Evolutionary conservation across 352 stramenopile genomes (phyloP).

Genomic region (Phytophthora tentaculata): DNA sequence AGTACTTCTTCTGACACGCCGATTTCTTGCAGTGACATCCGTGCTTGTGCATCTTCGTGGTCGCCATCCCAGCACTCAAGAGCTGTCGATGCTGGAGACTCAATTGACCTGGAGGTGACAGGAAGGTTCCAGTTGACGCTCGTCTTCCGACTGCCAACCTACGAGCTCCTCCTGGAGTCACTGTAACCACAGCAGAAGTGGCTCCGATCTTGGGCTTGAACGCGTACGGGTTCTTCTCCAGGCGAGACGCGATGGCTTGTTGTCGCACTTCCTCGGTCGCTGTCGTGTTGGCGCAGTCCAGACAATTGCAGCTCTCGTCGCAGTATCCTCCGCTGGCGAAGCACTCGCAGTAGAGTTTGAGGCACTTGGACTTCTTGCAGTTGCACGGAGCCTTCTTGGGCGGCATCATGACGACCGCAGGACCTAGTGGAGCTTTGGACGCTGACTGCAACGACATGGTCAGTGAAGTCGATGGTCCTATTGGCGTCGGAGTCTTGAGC

Average conservation of each 20-base stretch:
- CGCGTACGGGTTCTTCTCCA: slow-evolving; percentile 95
- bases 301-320: slow-evolving; percentile 93
- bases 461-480: slow-evolving; percentile 22
- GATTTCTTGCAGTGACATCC: slow-evolving; percentile 98
- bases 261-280: slow-evolving; percentile 73
- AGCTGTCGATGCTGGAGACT: slow-evolving; percentile 28
- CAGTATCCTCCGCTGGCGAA: slow-evolving; percentile 94
- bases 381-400: slow-evolving; percentile 91
- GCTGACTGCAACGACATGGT: slow-evolving; percentile 35
- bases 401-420: slow-evolving; percentile 11
- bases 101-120: slow-evolving; percentile 31
- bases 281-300: slow-evolving; percentile 90
- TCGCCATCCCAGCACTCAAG: slow-evolving; percentile 19
- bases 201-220: slow-evolving; percentile 96
- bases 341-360: slow-evolving; percentile 97
- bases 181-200: slow-evolving; percentile 18
- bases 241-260: slow-evolving; percentile 87
- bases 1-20: slow-evolving; percentile 98
- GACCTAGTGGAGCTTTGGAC: slow-evolving; percentile 20
- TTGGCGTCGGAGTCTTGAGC: slow-evolving; percentile 36
- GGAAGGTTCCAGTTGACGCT: slow-evolving; percentile 23
- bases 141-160: slow-evolving; percentile 23
- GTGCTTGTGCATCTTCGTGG: slow-evolving; percentile 92
- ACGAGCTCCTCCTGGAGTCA: slow-evolving; percentile 15
- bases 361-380: slow-evolving; percentile 98